These are phyloP conservation scores for Mycena epipterygia DNA, from an alignment of 768 basidiomycete genomes.

Conservation along the genomic window DNA sequence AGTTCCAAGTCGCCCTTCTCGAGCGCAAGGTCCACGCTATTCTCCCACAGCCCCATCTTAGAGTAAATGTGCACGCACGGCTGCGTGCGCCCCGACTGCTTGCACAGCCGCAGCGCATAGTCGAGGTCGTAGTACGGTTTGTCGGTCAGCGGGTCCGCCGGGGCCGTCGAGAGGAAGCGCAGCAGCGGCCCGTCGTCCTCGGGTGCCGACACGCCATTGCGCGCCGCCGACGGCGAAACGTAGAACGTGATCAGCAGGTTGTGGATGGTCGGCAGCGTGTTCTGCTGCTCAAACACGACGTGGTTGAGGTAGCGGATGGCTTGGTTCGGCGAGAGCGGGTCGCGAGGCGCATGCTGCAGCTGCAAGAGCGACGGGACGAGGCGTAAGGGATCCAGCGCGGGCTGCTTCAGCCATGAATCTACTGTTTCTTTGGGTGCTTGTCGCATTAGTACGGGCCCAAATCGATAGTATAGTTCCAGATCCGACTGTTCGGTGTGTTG, in stretches of 20 bases:
- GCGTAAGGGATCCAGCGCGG: conserved; percentile 82
- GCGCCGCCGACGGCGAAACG: conserved; percentile 62
- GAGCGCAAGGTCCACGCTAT: conserved; percentile 94
- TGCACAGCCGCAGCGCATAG: conserved; percentile 95
- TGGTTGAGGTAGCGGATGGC: conserved; percentile 92
- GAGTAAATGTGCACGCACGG: conserved; percentile 97
- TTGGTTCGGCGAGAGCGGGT: conserved; percentile 84
- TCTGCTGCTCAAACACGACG: conserved; percentile 84
- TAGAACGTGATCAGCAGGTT: conserved; percentile 94
- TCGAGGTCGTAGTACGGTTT: conserved; percentile 97
- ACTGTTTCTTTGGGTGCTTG: conserved; percentile 91
- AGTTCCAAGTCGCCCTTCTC: conserved; percentile 96
- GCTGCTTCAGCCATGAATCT: conserved; percentile 91
- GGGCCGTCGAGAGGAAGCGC: conserved; percentile 86
- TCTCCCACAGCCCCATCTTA: conserved; percentile 97
- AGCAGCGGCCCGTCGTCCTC: conserved; percentile 83
- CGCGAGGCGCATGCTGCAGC: conserved; percentile 78
- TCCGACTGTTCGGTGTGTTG: conserved; percentile 66
- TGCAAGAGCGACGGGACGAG: conserved; percentile 92
- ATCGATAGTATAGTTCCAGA: conserved; percentile 92
- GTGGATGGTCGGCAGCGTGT: conserved; percentile 89
- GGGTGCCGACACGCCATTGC: conserved; percentile 23
- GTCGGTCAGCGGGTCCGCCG: conserved; percentile 83
- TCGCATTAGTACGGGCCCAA: conserved; percentile 89
- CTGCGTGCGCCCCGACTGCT: conserved; percentile 82